Evolutionary conservation across 306 rosid species (phyloP), one percentile per base, ranked within the genome.

Genomic region (Prunus mira): DNA sequence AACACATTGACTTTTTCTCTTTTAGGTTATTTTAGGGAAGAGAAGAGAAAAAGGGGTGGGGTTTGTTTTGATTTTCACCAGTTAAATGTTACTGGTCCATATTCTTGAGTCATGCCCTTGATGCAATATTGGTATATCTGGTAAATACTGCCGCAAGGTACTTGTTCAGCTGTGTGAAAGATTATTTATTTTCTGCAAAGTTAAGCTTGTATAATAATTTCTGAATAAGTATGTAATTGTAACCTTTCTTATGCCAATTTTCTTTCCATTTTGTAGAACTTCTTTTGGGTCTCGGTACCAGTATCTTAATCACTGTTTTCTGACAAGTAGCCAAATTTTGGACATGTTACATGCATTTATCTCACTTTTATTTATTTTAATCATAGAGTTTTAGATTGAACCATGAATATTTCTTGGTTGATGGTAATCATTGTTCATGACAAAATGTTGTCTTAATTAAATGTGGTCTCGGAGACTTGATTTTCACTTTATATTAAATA

Each of bases 61-160:
- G 22, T 55, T 3, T 45, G 3, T 3, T 61, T n/a, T 10, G 50
- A 11, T 76, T 38, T 54, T 38, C 46, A 41, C 55, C 62, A 43
- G 69, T 25, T 65, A 55, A 65, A 63, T 76, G 54, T 67, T 67
- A 66, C 46, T 74, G 72, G 27, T 55, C 76, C 68, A 27, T 57
- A 20, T 67, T 20, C 28, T 10, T 18, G 51, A 62, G 75, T 81
- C 50, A 57, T 52, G 71, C 69, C 22, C 61, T 30, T 47, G 60
- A 60, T 30, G 73, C 77, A 69, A 68, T 41, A 18, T 24, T 67
- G 57, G 18, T 60, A 67, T 25, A 18, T 27, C 11, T 50, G 49
- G 12, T 57, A 17, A 18, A 55, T 60, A 17, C 22, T 34, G 68
- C 18, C 76, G 41, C 64, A 12, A 30, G 32, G 61, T 18, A 64